These are phyloP conservation scores for Spinacia oleracea DNA, from an alignment of 179 eudicot genomes.

Conservation along the genomic window DNA sequence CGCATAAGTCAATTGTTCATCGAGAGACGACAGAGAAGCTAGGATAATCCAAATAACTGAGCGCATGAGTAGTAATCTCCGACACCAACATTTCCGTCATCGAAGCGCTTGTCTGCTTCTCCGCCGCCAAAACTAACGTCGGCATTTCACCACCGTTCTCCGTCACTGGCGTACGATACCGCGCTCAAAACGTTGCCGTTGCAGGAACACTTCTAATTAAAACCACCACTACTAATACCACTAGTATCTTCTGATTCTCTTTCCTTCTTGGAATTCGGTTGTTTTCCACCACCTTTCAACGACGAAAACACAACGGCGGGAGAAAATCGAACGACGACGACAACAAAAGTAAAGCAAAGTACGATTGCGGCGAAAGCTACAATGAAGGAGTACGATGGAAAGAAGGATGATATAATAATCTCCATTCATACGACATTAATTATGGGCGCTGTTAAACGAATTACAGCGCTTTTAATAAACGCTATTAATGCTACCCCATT, in stretches of 20 bases:
- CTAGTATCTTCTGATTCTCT: not conserved
- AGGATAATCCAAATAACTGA: conserved; percentile 85
- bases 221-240: not conserved
- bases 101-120: conserved; percentile 67
- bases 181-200: conserved; percentile 35
- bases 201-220: not conserved
- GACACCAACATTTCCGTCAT: conserved; percentile 99
- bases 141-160: conserved; percentile 40
- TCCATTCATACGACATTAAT: conserved; percentile 64
- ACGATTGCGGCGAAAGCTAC: conserved; percentile 32
- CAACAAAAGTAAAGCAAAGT: conserved; percentile 35
- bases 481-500: too few species aligned
- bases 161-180: conserved; percentile 24
- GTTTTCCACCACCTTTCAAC: conserved; percentile 9
- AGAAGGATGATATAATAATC: conserved; percentile 25
- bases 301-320: conserved; percentile 19
- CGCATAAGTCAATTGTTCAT: conserved; percentile 92
- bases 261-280: not conserved
- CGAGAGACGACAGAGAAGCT: conserved; percentile 84
- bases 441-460: too few species aligned
- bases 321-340: conserved; percentile 40
- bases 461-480: too few species aligned
- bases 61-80: conserved; percentile 86
- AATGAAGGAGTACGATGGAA: conserved; percentile 26
- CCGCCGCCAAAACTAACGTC: conserved; percentile 37